Conservation (phyloP, 306 rosid genomes). For the Trichosanthes truncata region DNA sequence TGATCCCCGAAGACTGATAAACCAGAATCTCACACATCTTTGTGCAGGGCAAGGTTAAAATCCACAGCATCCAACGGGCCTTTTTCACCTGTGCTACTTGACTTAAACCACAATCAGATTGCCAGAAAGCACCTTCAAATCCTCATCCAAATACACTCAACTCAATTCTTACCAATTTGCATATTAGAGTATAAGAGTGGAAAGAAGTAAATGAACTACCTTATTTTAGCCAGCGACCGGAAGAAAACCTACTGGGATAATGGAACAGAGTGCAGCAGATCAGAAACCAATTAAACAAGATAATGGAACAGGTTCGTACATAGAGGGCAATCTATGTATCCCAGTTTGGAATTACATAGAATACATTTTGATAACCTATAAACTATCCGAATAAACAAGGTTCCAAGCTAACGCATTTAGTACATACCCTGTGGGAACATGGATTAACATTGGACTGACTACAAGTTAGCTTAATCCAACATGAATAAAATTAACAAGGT, state of each 20-base stretch:
- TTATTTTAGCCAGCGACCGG: neutral
- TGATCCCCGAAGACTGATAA: neutral
- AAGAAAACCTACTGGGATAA: neutral
- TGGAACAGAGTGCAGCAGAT: neutral
- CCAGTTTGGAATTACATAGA: constrained; percentile 2
- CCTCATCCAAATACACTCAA: neutral
- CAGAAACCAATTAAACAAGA: neutral
- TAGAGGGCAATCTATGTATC: neutral
- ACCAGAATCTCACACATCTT: neutral
- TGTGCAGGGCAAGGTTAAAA: neutral
- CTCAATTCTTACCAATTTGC: neutral
- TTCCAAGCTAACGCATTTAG: neutral
- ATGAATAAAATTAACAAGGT: constrained; percentile 14
- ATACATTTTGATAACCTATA: neutral
- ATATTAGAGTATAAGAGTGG: neutral
- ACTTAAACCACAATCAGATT: neutral
- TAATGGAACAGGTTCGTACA: neutral
- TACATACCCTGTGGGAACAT: neutral
- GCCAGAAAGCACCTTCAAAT: neutral
- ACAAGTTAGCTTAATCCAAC: constrained; percentile 35
- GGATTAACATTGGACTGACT: constrained; percentile 15
- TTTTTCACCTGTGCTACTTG: neutral
- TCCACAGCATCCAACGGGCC: neutral
- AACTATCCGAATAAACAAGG: neutral
- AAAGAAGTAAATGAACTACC: neutral